A percentile compares a stretch with the other conserved stretches of the same genome.
These are phyloP conservation scores for Yamadazyma kitorensis DNA, from an alignment of 805 yeast species.

Conservation along the genomic window DNA sequence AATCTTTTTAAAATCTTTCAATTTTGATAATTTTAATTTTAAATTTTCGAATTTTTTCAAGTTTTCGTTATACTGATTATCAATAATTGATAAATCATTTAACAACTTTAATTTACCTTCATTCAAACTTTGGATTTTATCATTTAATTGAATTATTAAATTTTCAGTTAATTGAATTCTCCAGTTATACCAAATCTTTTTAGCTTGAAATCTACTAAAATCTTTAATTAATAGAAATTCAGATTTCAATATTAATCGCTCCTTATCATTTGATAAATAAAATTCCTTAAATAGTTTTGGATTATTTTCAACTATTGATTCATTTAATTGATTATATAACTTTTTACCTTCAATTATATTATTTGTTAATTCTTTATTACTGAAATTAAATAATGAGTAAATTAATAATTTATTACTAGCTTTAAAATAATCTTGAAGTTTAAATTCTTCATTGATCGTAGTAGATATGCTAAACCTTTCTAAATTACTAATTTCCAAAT, in stretches of 20 bases:
- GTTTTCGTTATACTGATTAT: conserved; percentile 10
- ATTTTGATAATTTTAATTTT: conserved; percentile 15
- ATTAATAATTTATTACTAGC: conserved; percentile 42
- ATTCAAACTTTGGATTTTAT: conserved; percentile 6
- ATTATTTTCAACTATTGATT: conserved; percentile 43
- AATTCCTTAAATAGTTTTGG: conserved; percentile 51
- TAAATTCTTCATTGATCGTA: conserved; percentile 8
- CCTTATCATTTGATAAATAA: conserved; percentile 36
- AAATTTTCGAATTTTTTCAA: conserved; percentile 10
- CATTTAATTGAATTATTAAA: conserved; percentile 32
- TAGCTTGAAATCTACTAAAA: conserved; percentile 51
- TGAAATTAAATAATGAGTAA: conserved; percentile 50
- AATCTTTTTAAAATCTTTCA: conserved; percentile 14
- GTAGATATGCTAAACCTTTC: conserved; percentile 22
- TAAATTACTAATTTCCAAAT: conserved; percentile 33
- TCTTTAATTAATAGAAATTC: conserved; percentile 50
- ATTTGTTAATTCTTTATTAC: conserved; percentile 51
- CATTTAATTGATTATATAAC: conserved; percentile 46
- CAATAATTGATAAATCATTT: conserved; percentile 7
- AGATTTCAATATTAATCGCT: conserved; percentile 40
- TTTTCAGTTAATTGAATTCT: conserved; percentile 49
- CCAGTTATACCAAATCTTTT: conserved; percentile 63
- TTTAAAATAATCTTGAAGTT: conserved; percentile 31
- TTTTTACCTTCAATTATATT: conserved; percentile 49
- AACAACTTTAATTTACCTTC: conserved; percentile 8